These are phyloP conservation scores for Stagonosporopsis vannaccii DNA, from an alignment of 2,329 filamentous ascomycete species.

Conservation along the genomic window DNA sequence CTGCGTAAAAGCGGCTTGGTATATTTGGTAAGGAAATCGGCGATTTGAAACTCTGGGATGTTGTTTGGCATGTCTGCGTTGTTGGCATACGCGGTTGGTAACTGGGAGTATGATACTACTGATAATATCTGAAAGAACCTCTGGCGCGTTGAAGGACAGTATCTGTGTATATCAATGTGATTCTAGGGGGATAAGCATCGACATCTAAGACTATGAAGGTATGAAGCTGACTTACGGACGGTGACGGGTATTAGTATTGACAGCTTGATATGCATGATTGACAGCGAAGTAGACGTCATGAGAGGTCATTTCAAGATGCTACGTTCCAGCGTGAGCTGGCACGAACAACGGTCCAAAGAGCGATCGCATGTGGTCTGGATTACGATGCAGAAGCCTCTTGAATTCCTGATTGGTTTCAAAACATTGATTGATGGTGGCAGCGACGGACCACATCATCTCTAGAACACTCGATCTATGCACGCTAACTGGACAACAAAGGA, in stretches of 20 bases:
- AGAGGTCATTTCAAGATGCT: not conserved
- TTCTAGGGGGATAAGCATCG: too few species aligned
- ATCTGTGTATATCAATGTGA: too few species aligned
- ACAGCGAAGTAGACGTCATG: not conserved
- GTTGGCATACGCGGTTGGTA: not conserved
- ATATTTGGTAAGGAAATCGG: conserved; percentile 30
- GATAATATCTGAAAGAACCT: too few species aligned
- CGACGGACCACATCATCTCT: not conserved
- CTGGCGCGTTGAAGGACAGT: too few species aligned
- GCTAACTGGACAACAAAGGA: not conserved
- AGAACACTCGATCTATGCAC: not conserved
- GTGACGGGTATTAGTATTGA: not conserved
- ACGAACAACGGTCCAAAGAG: not conserved
- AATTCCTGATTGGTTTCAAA: too few species aligned
- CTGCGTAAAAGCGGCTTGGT: conserved; percentile 15
- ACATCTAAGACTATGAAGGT: not conserved
- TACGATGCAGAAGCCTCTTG: not conserved
- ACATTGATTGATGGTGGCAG: not conserved
- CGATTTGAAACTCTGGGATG: conserved; percentile 22
- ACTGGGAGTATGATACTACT: not conserved
- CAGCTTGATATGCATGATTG: not conserved
- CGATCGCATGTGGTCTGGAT: not conserved
- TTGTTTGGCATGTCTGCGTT: conserved; percentile 20
- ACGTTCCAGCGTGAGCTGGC: not conserved
- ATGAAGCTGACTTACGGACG: not conserved